Conservation (phyloP, 2,329 filamentous ascomycete genomes). For the Piedraia hortae region DNA sequence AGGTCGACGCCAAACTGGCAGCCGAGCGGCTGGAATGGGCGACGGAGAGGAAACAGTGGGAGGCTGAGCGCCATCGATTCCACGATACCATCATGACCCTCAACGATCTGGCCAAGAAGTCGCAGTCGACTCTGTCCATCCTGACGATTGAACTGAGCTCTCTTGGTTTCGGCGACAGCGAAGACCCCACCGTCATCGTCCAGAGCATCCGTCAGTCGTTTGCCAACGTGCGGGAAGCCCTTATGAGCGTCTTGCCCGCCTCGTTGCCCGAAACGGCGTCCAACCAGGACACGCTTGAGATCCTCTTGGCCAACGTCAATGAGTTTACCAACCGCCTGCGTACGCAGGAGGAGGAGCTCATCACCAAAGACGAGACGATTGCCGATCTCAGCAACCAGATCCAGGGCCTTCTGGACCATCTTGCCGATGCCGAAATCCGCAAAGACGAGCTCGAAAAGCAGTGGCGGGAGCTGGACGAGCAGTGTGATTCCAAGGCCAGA, state of each 20-base stretch:
- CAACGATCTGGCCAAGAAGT: constrained; percentile 14
- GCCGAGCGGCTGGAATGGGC: too few species aligned
- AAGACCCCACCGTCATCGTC: constrained; percentile 13
- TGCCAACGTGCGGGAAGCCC: constrained; percentile 13
- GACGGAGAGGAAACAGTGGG: too few species aligned
- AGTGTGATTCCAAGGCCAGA: constrained; percentile 14
- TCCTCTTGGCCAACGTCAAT: constrained; percentile 11
- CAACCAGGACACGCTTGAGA: constrained; percentile 15
- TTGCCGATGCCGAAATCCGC: constrained; percentile 13
- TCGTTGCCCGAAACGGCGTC: constrained; percentile 13
- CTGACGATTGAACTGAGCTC: constrained; percentile 18
- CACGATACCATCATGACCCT: constrained; percentile 17
- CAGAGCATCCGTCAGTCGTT: constrained; percentile 17
- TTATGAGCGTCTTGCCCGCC: constrained; percentile 17
- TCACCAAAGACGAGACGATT: constrained; percentile 9
- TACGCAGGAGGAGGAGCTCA: constrained; percentile 12
- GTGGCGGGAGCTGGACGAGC: constrained; percentile 13
- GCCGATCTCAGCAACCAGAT: constrained; percentile 14
- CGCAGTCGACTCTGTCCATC: constrained; percentile 16
- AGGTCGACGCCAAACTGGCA: constrained; percentile 1
- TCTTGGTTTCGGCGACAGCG: constrained; percentile 14
- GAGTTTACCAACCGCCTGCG: constrained; percentile 14
- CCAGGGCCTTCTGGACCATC: constrained; percentile 12
- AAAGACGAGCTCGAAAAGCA: constrained; percentile 13
- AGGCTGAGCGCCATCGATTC: constrained; percentile 11